phyloP scores from a whole-genome alignment of 192 early-diverging fungal species.

The Oehlia diaphana region DNA sequence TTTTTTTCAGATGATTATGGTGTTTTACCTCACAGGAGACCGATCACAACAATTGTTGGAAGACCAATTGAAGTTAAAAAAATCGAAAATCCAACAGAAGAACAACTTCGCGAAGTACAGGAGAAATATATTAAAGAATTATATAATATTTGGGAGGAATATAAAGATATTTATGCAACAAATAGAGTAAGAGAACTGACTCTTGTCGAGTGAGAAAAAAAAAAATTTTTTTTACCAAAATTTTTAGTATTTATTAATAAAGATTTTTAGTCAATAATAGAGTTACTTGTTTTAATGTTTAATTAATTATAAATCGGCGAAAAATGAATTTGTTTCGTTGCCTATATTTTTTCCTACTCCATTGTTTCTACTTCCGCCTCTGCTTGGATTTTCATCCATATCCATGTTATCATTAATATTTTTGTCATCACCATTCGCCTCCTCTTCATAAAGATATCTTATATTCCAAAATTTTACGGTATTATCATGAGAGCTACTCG shows the following conservation, averaged over 20 bases:
- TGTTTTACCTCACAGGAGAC: slow-evolving; percentile 52
- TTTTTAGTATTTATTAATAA: not conserved
- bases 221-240: not conserved
- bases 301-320: not conserved
- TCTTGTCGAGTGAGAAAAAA: slow-evolving; percentile 57
- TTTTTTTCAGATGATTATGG: slow-evolving; percentile 48
- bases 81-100: slow-evolving; percentile 57
- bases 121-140: slow-evolving; percentile 68
- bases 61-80: slow-evolving; percentile 61
- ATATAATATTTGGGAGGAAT: slow-evolving; percentile 58
- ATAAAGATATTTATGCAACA: slow-evolving; percentile 74
- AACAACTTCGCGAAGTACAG: slow-evolving; percentile 62
- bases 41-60: slow-evolving; percentile 53
- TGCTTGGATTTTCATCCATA: not conserved
- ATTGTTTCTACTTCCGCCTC: not conserved
- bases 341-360: not conserved
- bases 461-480: slow-evolving; percentile 89
- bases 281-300: too few relatives aligned
- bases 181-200: slow-evolving; percentile 63
- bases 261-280: too few relatives aligned
- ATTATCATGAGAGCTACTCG: slow-evolving; percentile 84
- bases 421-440: slow-evolving; percentile 48
- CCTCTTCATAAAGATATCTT: slow-evolving; percentile 58
- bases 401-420: slow-evolving; percentile 48
- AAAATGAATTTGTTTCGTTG: not conserved